These are phyloP conservation scores for Ophiostoma piceae DNA, from an alignment of 2,329 filamentous ascomycete species.

Conservation along the genomic window DNA sequence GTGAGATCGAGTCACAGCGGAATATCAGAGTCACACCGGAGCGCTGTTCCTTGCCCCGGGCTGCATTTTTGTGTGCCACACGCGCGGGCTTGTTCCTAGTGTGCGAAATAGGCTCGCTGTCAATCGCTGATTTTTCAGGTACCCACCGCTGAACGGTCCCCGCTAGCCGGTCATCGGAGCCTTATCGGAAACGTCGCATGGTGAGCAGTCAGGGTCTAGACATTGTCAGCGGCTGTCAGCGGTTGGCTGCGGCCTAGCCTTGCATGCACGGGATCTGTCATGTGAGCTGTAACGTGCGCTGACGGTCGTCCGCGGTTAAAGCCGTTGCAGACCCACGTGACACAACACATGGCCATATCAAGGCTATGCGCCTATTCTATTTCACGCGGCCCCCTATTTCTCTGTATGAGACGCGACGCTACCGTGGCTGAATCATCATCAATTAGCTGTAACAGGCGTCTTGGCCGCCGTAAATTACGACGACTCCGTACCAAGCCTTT, in stretches of 20 bases:
- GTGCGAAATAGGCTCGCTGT: constrained; percentile 13
- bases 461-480: constrained; percentile 12
- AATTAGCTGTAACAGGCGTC: not conserved
- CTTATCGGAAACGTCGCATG: constrained; percentile 8
- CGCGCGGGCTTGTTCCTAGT: not conserved
- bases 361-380: not conserved
- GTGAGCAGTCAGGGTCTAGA: not conserved
- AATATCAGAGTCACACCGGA: constrained; percentile 11
- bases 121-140: constrained; percentile 16
- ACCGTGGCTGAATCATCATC: constrained; percentile 13
- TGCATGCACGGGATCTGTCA: not conserved
- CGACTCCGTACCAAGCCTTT: constrained; percentile 16
- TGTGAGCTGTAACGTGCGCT: not conserved
- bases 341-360: not conserved
- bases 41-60: constrained; percentile 16
- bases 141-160: constrained; percentile 6
- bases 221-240: not conserved
- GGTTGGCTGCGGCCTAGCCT: not conserved
- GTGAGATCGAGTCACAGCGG: constrained; percentile 16
- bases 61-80: constrained; percentile 9
- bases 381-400: not conserved
- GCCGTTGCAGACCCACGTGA: not conserved
- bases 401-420: not conserved
- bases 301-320: not conserved
- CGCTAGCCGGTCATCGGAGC: constrained; percentile 17